Evolutionary conservation across 1,139 yeast species (phyloP), one percentile per base, ranked within the genome.

Genomic region (Hemisphaericaspora xylanilytica): DNA sequence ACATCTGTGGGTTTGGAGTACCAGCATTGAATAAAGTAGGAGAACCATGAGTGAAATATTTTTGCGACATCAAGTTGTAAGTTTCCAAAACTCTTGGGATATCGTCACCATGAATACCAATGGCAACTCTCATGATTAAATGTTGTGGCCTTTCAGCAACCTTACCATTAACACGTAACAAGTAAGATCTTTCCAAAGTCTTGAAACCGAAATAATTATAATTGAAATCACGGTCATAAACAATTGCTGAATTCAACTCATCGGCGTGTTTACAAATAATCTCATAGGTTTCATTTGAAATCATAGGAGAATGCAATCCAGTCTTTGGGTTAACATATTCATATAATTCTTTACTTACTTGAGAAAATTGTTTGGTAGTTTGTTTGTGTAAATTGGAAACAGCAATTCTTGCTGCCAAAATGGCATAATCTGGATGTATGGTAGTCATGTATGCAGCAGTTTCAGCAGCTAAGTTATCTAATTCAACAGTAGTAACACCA

Each of bases 371-470:
- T 65, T 88, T 87, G 52, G 90, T 85, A 41, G 97, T 90, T 68
- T 86, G 95, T 65, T 87, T 89, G 71, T 90, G 97, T 59, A 90
- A 74, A 63, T 88, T 87, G 33, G 95, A 83, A 36, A 90, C 85
- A 27, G 96, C 96, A 46, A 92, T 82, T 66, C 98, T 82, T 24
- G 97, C 97, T 37, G 97, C 98, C 51, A 92, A 75, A 32, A 81
- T 80, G 34, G 97, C 96, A 55, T 92, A 90, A 65, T 92, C 97
- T 16, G 97, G 97, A 62, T 92, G 98, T 44, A 85, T 80, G 14
- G 97, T 92, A 46, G 97, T 87, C 96, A 90, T 85, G 56, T 86
- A 85, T 32, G 97, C 97, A 42, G 97, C 94, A 29, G 97, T 89
- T 67, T 92, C 98, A 31, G 97, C 96, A 36, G 96, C 95, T 53